Evolutionary conservation across 2,329 filamentous ascomycete genomes (phyloP).

Genomic region (Hysterium pulicare): DNA sequence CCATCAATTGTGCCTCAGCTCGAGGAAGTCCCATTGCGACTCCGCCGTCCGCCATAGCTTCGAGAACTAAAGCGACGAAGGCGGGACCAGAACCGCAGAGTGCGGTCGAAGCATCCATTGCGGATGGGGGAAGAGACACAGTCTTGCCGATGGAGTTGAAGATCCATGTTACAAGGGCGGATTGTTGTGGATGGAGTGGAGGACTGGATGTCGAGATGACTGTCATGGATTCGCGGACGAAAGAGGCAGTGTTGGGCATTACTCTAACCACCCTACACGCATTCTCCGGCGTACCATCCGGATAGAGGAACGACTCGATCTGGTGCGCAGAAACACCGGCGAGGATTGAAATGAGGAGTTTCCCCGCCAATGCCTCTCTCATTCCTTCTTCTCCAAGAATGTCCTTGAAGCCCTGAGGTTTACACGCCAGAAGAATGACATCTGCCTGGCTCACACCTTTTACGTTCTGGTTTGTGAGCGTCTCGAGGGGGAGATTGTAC

Average conservation of each 20-base stretch:
- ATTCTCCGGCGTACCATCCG: conserved; percentile 46
- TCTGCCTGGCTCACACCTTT: conserved; percentile 64
- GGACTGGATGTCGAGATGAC: conserved; percentile 64
- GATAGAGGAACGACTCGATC: conserved; percentile 63
- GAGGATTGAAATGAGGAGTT: conserved; percentile 77
- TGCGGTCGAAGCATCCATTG: conserved; percentile 71
- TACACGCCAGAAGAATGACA: conserved; percentile 75
- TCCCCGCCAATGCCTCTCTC: conserved; percentile 68
- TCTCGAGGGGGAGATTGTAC: conserved; percentile 60
- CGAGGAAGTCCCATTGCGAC: conserved; percentile 76
- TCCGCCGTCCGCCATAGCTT: conserved; percentile 72
- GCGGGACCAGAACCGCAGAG: conserved; percentile 73
- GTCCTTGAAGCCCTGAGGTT: conserved; percentile 69
- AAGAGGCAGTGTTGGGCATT: conserved; percentile 80
- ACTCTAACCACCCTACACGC: conserved; percentile 68
- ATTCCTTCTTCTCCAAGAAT: conserved; percentile 68
- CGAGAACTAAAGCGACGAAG: conserved; percentile 72
- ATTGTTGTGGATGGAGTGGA: conserved; percentile 53
- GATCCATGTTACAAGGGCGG: conserved; percentile 67
- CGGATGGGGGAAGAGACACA: conserved; percentile 61
- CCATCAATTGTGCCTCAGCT: conserved; percentile 71
- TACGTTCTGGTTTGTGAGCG: conserved; percentile 71
- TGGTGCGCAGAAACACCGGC: conserved; percentile 71
- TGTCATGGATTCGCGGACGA: conserved; percentile 77
- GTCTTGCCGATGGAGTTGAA: conserved; percentile 72